phyloP scores from a whole-genome alignment of 2,329 filamentous ascomycete genomes.

The Fonsecaea erecta region DNA sequence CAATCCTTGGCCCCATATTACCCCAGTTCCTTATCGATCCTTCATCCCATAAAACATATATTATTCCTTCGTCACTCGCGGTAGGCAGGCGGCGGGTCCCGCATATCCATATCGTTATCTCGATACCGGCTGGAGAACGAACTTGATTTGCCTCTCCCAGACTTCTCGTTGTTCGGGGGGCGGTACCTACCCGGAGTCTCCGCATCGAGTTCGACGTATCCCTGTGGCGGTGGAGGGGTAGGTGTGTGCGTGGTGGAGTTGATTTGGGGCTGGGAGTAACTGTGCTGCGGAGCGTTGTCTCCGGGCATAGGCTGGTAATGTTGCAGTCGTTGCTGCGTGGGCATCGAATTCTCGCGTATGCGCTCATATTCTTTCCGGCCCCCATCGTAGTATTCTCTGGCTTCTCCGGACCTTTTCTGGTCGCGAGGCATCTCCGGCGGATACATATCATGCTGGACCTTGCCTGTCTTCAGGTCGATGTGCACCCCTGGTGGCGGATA shows the following conservation, averaged over 20 bases:
- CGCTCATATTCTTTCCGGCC: conserved; percentile 8
- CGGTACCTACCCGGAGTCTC: conserved; percentile 29
- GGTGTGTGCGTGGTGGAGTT: conserved; percentile 11
- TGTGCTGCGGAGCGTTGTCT: neutral
- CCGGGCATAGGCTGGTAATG: neutral
- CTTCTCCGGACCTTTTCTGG: neutral
- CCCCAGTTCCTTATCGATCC: neutral
- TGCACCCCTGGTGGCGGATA: conserved; percentile 29
- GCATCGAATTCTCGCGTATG: conserved; percentile 19
- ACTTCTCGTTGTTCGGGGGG: conserved; percentile 18
- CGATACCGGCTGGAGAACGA: conserved; percentile 15
- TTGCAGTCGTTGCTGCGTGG: conserved; percentile 11
- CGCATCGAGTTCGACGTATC: conserved; percentile 26
- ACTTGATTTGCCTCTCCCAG: conserved; percentile 9
- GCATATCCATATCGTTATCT: conserved; percentile 16
- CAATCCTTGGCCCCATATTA: neutral
- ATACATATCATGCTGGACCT: conserved; percentile 31
- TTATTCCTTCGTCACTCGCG: conserved; percentile 19
- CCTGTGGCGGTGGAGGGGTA: conserved; percentile 12
- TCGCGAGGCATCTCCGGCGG: conserved; percentile 32
- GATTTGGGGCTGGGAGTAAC: conserved; percentile 25
- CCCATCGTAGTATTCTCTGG: conserved; percentile 17
- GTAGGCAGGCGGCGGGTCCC: conserved; percentile 26
- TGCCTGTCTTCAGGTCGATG: conserved; percentile 34
- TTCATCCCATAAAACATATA: neutral